Conservation (phyloP, 352 stramenopile genomes). For the Lagenidium sp. region DNA sequence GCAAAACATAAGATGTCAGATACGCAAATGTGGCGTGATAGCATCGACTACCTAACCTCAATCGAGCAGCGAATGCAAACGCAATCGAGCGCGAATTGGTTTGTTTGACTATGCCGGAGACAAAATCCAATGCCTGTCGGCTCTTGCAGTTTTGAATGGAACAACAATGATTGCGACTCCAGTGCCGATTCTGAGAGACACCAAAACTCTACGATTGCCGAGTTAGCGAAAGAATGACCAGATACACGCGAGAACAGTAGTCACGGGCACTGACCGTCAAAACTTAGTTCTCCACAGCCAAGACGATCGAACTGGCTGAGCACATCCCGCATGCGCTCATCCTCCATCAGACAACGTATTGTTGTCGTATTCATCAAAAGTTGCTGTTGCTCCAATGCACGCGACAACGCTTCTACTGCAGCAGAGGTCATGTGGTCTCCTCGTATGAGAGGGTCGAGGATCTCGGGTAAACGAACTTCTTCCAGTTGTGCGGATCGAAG, state of each 20-base stretch:
- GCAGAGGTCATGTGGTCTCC: neutral
- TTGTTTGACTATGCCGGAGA: slow-evolving; percentile 33
- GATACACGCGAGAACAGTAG: no score
- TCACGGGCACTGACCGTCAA: no score
- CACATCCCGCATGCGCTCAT: slow-evolving; percentile 20
- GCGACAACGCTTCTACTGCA: slow-evolving; percentile 5
- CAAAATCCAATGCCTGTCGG: slow-evolving; percentile 37
- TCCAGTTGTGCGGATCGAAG: no score
- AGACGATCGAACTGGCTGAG: slow-evolving; percentile 41
- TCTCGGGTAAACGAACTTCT: no score
- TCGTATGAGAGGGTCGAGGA: no score
- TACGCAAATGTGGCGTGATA: no score
- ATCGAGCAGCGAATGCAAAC: slow-evolving; percentile 35
- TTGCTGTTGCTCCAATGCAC: slow-evolving; percentile 17
- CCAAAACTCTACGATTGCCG: slow-evolving; percentile 30
- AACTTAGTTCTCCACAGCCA: slow-evolving; percentile 44
- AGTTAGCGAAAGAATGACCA: neutral
- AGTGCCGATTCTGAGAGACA: slow-evolving; percentile 29
- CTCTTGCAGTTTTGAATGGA: slow-evolving; percentile 25
- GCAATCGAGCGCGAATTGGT: slow-evolving; percentile 30
- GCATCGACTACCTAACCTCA: slow-evolving; percentile 46
- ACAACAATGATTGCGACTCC: slow-evolving; percentile 8
- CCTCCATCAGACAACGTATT: slow-evolving; percentile 37
- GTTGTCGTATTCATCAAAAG: slow-evolving; percentile 11
- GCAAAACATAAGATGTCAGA: no score